Evolutionary conservation across 73 alveolate genomes (phyloP), one percentile per base, ranked within the genome.

Genomic region (Paramecium primaurelia): DNA sequence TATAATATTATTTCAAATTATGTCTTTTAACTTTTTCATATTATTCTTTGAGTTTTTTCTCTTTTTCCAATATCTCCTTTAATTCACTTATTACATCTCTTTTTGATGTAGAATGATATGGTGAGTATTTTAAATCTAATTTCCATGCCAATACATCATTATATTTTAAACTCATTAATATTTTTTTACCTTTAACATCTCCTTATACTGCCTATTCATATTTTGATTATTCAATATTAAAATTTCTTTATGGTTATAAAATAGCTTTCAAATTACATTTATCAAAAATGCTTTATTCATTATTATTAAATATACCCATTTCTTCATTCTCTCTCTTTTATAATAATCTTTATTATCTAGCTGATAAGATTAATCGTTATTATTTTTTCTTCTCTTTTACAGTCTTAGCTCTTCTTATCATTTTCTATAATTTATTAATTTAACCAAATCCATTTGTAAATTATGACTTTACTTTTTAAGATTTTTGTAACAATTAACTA

Each of bases 131-230:
- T 9, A 80, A 22, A 12, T 80, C 91, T 16, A 80, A 80, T 49
- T 80, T 80, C 91, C 91, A 80, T 45, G 91, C 91, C 49, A 80
- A 49, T 5, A 80, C 47, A 80, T 80, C 91, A 44, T 80, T 28
- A 4, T 28, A 20, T 14, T 80, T 80, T 25, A 80, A 47, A 10
- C 47, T 42, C 32, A 26, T 32, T 3, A 80, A 32, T 9, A 47
- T 80, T 3, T 44, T 80, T 14, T 80, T 32, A 8, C 71, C 77
- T 10, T 42, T 80, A 49, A 44, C 25, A 80, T 80, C 91, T 32
- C 58, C 91, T 25, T 80, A 8, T 22, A 80, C 34, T 44, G 47
- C 58, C 16, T 42, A 26, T 80, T 80, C 71, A 22, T 14, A 25
- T 42, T 26, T 45, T 80, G 26, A 26, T 49, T 42, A 45, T 45